Evolutionary conservation across 192 early-diverging fungal genomes (phyloP).

Genomic region (Chytriomyces sp.): DNA sequence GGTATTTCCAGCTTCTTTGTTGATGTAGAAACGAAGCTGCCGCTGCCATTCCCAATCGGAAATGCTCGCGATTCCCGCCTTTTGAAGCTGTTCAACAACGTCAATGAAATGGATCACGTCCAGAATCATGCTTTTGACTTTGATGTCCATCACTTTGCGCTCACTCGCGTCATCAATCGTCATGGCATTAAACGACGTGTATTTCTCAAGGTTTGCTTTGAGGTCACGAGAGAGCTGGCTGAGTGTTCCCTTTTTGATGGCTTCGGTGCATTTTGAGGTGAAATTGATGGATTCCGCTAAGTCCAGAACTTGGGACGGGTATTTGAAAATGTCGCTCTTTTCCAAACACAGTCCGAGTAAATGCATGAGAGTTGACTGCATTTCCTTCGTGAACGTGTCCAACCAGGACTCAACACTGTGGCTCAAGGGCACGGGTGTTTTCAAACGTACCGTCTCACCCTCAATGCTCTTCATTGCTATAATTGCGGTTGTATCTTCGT

Average conservation of each 20-base stretch:
- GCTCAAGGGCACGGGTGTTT: constrained; percentile 52
- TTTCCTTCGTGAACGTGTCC: constrained; percentile 57
- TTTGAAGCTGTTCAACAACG: constrained; percentile 54
- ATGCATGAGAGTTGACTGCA: constrained; percentile 52
- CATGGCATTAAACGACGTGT: constrained; percentile 53
- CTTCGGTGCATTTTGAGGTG: constrained; percentile 53
- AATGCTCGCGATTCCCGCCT: constrained; percentile 36
- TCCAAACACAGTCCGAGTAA: constrained; percentile 50
- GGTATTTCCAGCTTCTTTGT: constrained; percentile 36
- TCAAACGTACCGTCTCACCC: constrained; percentile 54
- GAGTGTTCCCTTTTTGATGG: constrained; percentile 42
- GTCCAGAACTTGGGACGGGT: constrained; percentile 56
- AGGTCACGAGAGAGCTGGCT: constrained; percentile 41
- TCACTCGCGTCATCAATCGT: constrained; percentile 51
- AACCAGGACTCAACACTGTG: constrained; percentile 62
- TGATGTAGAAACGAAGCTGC: constrained; percentile 59
- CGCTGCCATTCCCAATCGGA: constrained; percentile 59
- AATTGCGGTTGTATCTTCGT: constrained; percentile 46
- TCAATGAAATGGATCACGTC: constrained; percentile 68
- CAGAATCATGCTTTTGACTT: constrained; percentile 61
- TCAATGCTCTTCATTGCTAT: constrained; percentile 60
- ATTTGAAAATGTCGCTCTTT: constrained; percentile 55
- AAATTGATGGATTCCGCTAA: constrained; percentile 58
- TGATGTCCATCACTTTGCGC: constrained; percentile 50
- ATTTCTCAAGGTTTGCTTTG: constrained; percentile 53